A percentile compares a stretch with the other conserved stretches of the same genome.
These are phyloP conservation scores for Coemansia asiatica DNA, from an alignment of 192 early-diverging fungal genomes.

Conservation along the genomic window DNA sequence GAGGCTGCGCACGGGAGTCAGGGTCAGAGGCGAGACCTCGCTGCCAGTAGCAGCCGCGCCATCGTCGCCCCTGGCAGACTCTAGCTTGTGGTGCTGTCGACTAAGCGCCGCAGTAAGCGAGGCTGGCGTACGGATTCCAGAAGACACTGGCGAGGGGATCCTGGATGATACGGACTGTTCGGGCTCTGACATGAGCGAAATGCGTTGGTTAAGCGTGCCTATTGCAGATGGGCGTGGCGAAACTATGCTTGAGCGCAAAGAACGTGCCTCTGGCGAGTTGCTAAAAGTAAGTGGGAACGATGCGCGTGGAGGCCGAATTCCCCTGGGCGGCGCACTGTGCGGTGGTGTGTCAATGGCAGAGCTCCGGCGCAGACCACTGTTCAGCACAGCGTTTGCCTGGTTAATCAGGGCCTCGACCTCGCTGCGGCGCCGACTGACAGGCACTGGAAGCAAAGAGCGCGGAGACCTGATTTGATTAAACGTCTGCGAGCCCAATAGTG, in stretches of 20 bases:
- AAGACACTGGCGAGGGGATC: conserved; percentile 7
- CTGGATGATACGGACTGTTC: conserved; percentile 1
- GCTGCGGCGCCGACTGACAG: conserved; percentile 28
- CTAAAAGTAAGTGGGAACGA: conserved; percentile 31
- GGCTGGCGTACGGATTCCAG: conserved; percentile 13
- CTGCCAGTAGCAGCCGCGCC: conserved; percentile 5
- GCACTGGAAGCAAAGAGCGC: conserved; percentile 5
- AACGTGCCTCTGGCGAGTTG: neutral
- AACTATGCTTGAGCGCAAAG: conserved; percentile 1
- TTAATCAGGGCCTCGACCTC: conserved; percentile 46
- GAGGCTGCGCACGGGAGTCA: conserved; percentile 6
- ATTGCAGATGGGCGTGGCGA: conserved; percentile 21
- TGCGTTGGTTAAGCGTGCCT: conserved; percentile 1
- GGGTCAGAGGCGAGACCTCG: conserved; percentile 3
- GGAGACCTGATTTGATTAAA: neutral
- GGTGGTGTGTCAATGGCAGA: neutral
- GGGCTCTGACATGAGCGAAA: conserved; percentile 12
- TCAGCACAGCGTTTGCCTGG: conserved; percentile 49
- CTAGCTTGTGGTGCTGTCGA: conserved; percentile 31
- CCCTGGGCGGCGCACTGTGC: conserved; percentile 1
- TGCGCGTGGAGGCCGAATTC: conserved; percentile 33
- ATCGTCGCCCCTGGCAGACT: conserved; percentile 10
- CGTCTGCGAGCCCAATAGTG: neutral
- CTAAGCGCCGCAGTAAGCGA: conserved; percentile 12
- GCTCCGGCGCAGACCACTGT: conserved; percentile 4